phyloP scores from a whole-genome alignment of 176 grass and related monocot species.

The Ensete ventricosum region DNA sequence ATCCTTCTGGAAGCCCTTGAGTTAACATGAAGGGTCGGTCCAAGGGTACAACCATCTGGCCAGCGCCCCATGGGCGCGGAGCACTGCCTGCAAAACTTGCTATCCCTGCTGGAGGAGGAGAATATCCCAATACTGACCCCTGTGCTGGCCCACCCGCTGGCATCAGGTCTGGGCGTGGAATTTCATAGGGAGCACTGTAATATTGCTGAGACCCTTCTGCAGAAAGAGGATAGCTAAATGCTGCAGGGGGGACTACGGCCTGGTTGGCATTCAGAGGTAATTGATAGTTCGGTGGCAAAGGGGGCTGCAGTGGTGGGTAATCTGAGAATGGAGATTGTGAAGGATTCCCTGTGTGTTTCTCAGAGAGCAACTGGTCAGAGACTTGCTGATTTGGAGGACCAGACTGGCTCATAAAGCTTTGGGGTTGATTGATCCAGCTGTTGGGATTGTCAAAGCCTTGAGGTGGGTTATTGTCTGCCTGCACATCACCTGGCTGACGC shows the following conservation, averaged over 20 bases:
- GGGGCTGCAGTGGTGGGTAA: conserved; percentile 8
- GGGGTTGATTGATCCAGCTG: conserved; percentile 15
- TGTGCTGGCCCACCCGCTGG: conserved; percentile 1
- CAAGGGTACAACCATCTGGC: conserved; percentile 2
- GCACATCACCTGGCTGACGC: conserved; percentile 7
- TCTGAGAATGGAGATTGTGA: conserved; percentile 4
- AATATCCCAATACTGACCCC: conserved; percentile 6
- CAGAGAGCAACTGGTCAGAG: conserved; percentile 2
- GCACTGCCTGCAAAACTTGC: conserved; percentile 10
- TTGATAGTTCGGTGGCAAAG: conserved; percentile 10
- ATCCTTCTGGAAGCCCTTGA: conserved; percentile 6
- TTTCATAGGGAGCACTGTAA: conserved; percentile 10
- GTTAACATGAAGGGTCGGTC: conserved; percentile 7
- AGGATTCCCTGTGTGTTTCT: not conserved
- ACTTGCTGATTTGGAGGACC: not conserved
- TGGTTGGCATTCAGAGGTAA: conserved; percentile 8
- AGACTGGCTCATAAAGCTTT: conserved; percentile 5
- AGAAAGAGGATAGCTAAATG: conserved; percentile 11
- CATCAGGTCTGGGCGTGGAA: not conserved
- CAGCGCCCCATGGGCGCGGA: conserved; percentile 10
- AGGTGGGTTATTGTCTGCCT: conserved; percentile 4
- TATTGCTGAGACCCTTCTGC: conserved; percentile 17
- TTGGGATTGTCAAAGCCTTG: conserved; percentile 6
- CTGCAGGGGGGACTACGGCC: not conserved
- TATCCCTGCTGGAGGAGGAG: conserved; percentile 7